Base-by-base conservation (phyloP, 345 rosid genomes). In the Lenwebbia sp. region DNA sequence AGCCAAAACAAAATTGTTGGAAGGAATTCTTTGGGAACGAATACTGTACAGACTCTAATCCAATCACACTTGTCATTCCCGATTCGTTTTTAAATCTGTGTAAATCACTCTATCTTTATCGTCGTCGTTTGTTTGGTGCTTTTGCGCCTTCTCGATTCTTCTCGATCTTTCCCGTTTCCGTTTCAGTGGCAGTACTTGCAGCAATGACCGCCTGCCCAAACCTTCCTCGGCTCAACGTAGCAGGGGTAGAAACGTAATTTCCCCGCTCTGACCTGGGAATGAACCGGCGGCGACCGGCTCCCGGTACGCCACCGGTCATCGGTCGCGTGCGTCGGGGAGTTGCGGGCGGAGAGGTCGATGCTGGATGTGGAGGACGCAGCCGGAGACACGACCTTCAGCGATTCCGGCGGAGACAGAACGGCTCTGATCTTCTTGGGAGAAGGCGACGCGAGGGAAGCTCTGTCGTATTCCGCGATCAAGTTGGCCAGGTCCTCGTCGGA, bases 401-500 rank as follows among this genome's bases (percentile, higher is more conserved):
- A 91, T 7, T 88, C 91, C 10, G 91, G 91, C 21, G 92, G 87
- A 3, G 92, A 87, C 54, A 93, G 86, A 57, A 94, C 85, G 10
- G 97, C 93, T 84, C 93, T 90, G 90, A 94, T 90, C 50, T 94
- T 92, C 25, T 22, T 44, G 51, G 54, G 30, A 25, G 60, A 49
- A n/a, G 84, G 37, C 83, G 92, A 51, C 13, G 86, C 33, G 54
- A 26, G 52, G 78, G 89, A 44, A 19, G 88, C 89, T 30, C 89
- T 87, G 25, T 89, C 90, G 88, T 93, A 95, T 54, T 90, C 93
- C 83, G 90, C 92, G 9, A 95, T 60, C 55, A 97, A 84, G 83
- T 85, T 90, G 6, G 88, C 82, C 85, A 97, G 87, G 41, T 97
- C 98, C 74, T 97, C 98, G 7, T 94, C 98, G 23, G 99, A 95